Base-by-base conservation (phyloP, 495 filamentous ascomycete species). In the Daldinia decipiens region DNA sequence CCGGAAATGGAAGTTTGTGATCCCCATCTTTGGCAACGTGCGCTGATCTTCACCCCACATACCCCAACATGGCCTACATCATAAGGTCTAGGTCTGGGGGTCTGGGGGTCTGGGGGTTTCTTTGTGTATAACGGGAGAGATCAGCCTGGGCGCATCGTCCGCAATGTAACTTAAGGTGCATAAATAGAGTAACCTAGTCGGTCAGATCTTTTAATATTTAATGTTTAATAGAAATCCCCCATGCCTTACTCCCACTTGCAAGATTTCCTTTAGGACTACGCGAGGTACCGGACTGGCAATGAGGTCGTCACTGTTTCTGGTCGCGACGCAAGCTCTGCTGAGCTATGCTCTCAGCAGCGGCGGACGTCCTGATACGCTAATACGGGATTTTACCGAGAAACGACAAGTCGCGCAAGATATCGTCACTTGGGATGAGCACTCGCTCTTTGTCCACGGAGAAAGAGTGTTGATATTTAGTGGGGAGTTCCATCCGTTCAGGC, bases 341-440 rank as follows among this genome's bases (percentile, higher is more conserved):
- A 56, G 65, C 70, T 53, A 34, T 57, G 55, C 64, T 9, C 56
- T 68, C 32, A 53, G 64, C 61, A 39, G 34, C 36, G 59, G 50
- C 29, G 65, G 70, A 57, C 55, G 59, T 0, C 64, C 70, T 17
- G 70, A 72, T 53, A 12, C 64, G 9, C n/a, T 67, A 32, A 68
- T 72, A 50, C 65, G 54, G 60, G 60, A 68, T 5, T 60, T 56
- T 32, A 50, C 60, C 2, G 59, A 72, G 40, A 68, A 72, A 50
- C 54, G 59, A 45, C 24, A 60, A 5, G 17, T 24, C 45, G 5
- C 31, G 26, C 70, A 71, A 32, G 59, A 71, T 34, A 69, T 71
- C 11, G 87, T 92, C n/a, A 91, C 87, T 12, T 94, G 89, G 87
- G 92, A 93, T 78, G 83, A 92, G 32, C 82, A 92, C 67, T 92